Evolutionary conservation across 2,329 filamentous ascomycete genomes (phyloP).

Genomic region (Penicillium janthinellum): DNA sequence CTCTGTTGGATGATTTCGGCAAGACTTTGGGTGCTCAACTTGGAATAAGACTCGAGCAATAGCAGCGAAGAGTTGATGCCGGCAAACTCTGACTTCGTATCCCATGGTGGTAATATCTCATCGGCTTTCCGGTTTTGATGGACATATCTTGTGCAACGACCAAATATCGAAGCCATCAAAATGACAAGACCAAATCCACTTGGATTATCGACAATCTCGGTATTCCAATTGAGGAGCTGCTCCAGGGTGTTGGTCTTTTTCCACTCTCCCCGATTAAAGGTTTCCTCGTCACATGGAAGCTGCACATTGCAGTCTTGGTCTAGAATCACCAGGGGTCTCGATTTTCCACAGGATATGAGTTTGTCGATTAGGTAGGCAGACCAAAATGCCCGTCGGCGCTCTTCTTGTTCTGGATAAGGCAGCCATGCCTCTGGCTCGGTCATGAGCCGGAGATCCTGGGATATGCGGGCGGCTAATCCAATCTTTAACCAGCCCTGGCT

Average conservation of each 20-base stretch:
- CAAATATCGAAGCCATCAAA: slow-evolving; percentile 38
- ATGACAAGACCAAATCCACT: slow-evolving; percentile 34
- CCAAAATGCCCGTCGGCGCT: slow-evolving; percentile 34
- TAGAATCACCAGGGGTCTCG: slow-evolving; percentile 23
- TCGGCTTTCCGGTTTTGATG: slow-evolving; percentile 26
- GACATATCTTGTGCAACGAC: slow-evolving; percentile 35
- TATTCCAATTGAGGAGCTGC: slow-evolving; percentile 27
- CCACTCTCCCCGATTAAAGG: slow-evolving; percentile 21
- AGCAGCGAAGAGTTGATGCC: slow-evolving; percentile 36
- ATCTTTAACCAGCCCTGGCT: slow-evolving; percentile 44
- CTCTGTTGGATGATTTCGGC: slow-evolving; percentile 15
- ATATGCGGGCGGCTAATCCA: slow-evolving; percentile 61
- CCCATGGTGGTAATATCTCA: slow-evolving; percentile 35
- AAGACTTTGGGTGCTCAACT: slow-evolving; percentile 23
- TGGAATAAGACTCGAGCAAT: slow-evolving; percentile 36
- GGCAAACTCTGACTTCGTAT: slow-evolving; percentile 39
- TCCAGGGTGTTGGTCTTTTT: slow-evolving; percentile 24
- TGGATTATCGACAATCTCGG: slow-evolving; percentile 17
- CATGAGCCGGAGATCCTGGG: slow-evolving; percentile 45
- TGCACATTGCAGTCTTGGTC: slow-evolving; percentile 31
- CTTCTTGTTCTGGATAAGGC: slow-evolving; percentile 30
- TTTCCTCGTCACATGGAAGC: slow-evolving; percentile 29
- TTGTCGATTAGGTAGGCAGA: slow-evolving; percentile 36
- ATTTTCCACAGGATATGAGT: slow-evolving; percentile 31
- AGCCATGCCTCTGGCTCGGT: slow-evolving; percentile 22